phyloP scores from a whole-genome alignment of 306 rosid species.

The Fragaria ananassa region DNA sequence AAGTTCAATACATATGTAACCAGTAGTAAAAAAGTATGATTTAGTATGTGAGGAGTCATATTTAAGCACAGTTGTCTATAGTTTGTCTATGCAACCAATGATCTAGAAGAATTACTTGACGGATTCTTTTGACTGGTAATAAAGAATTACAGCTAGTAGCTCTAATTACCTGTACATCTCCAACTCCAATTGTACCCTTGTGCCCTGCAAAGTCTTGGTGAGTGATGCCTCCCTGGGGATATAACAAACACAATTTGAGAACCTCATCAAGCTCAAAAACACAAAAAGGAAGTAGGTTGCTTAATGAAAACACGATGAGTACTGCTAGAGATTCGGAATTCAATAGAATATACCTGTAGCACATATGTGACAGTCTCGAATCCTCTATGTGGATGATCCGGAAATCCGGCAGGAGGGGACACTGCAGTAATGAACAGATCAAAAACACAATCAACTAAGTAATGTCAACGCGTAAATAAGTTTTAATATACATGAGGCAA shows the following conservation, averaged over 20 bases:
- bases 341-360: conserved; percentile 44
- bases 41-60: neutral
- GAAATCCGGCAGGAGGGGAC: conserved; percentile 59
- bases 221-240: conserved; percentile 76
- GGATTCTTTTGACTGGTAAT: neutral
- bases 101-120: neutral
- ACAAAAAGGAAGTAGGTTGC: neutral
- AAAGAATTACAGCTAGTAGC: neutral
- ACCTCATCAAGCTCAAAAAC: neutral
- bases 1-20: neutral
- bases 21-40: neutral
- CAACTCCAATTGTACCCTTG: conserved; percentile 75
- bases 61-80: neutral
- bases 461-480: neutral
- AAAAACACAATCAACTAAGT: neutral
- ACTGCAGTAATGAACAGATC: conserved; percentile 29
- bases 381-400: conserved; percentile 76
- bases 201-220: conserved; percentile 98
- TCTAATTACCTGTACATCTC: conserved; percentile 79
- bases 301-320: neutral
- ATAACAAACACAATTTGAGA: neutral
- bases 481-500: neutral
- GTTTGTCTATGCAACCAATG: neutral
- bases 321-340: neutral
- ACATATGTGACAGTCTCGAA: conserved; percentile 79